Conservation (phyloP, 83 land plant species). For the Isoetes engelmannii region DNA sequence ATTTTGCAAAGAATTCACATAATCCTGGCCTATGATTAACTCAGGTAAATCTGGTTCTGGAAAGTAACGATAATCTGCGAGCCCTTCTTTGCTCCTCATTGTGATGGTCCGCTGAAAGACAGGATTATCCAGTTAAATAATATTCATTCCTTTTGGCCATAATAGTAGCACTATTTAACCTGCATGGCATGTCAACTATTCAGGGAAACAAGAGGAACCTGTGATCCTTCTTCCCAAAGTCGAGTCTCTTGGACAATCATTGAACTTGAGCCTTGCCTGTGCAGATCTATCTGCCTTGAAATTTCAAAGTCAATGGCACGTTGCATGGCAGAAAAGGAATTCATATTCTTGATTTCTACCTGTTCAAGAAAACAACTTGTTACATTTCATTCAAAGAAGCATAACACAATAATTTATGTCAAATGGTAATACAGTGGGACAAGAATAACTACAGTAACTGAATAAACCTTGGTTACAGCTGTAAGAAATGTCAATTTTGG, state of each 20-base stretch:
- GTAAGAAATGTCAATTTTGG: no score
- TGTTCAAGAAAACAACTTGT: conserved; percentile 16
- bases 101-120: conserved; percentile 58
- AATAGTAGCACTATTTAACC: not conserved
- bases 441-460: no score
- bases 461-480: no score
- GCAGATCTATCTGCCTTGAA: conserved; percentile 57
- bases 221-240: conserved; percentile 91
- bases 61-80: conserved; percentile 92
- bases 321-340: conserved; percentile 82
- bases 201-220: conserved; percentile 37
- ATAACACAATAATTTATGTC: no score
- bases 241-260: conserved; percentile 88
- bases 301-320: conserved; percentile 94
- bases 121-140: not conserved
- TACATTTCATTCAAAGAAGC: no score
- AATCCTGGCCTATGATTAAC: conserved; percentile 53
- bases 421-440: no score
- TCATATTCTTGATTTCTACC: conserved; percentile 98
- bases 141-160: no score
- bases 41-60: conserved; percentile 96
- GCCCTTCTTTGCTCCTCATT: conserved; percentile 92
- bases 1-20: conserved; percentile 40
- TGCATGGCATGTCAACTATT: conserved; percentile 6
- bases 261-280: conserved; percentile 54